Percentiles rank a stretch among this genome's conserved stretches.
These are phyloP conservation scores for Boechera divaricarpa DNA, from an alignment of 345 rosid species.

Conservation along the genomic window DNA sequence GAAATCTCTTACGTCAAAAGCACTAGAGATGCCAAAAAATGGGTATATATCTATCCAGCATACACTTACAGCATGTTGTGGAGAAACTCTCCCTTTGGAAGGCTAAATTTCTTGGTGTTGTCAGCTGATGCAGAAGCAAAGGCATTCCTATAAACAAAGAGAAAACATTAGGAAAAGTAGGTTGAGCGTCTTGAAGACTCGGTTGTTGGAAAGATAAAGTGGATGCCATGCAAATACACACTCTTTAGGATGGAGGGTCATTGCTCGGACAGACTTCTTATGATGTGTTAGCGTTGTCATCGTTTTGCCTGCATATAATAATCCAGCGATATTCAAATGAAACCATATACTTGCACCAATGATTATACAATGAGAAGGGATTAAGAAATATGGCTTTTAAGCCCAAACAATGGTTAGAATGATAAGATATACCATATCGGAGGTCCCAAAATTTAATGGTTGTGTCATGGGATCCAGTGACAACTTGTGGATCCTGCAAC, in stretches of 20 bases:
- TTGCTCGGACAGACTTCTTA: slow-evolving; percentile 97
- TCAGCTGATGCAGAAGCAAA: slow-evolving; percentile 99
- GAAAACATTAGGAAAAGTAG: slow-evolving; percentile 17
- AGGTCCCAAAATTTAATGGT: slow-evolving; percentile 99
- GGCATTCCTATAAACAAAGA: slow-evolving; percentile 59
- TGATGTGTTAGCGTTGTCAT: slow-evolving; percentile 96
- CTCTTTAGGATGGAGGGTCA: slow-evolving; percentile 96
- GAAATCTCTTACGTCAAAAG: neutral
- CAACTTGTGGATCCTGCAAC: slow-evolving; percentile 96
- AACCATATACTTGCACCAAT: slow-evolving; percentile 18
- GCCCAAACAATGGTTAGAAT: neutral
- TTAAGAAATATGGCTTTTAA: neutral
- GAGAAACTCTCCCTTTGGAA: slow-evolving; percentile 88
- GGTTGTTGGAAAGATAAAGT: neutral
- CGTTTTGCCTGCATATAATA: slow-evolving; percentile 72
- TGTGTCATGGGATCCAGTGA: slow-evolving; percentile 95
- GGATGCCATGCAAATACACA: slow-evolving; percentile 43
- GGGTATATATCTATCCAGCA: neutral
- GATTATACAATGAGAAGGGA: neutral
- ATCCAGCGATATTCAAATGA: slow-evolving; percentile 10
- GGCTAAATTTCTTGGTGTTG: slow-evolving; percentile 89
- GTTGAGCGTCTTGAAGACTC: slow-evolving; percentile 8
- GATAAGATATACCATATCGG: slow-evolving; percentile 71
- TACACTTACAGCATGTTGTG: slow-evolving; percentile 87
- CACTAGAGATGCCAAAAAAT: slow-evolving; percentile 18